Conservation (phyloP, 352 stramenopile genomes). For the Saprolegnia diclina region DNA sequence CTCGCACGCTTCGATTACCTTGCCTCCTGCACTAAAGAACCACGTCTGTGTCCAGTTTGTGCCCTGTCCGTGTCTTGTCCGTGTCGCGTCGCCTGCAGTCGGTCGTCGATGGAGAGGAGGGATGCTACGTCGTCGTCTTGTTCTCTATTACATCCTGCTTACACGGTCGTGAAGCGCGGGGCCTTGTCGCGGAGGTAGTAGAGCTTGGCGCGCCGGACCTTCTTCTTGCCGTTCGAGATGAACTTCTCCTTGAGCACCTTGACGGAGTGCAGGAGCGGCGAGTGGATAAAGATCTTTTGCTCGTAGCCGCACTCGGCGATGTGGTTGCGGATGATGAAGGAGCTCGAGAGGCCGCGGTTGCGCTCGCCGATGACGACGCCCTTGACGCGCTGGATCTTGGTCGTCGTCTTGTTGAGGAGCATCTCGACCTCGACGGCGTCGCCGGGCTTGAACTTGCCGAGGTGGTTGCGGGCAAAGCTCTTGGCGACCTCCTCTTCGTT, state of each 20-base stretch:
- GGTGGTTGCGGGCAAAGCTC: constrained; percentile 45
- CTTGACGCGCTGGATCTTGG: constrained; percentile 68
- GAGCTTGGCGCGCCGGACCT: constrained; percentile 81
- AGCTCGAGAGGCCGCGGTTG: constrained; percentile 76
- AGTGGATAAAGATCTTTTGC: constrained; percentile 86
- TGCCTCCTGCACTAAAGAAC: too few species aligned
- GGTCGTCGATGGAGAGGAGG: too few species aligned
- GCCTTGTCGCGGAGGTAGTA: constrained; percentile 87
- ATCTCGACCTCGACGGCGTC: constrained; percentile 69
- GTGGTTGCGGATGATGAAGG: constrained; percentile 83
- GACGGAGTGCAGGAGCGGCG: constrained; percentile 80
- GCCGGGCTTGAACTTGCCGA: constrained; percentile 66
- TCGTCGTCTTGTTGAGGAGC: constrained; percentile 62
- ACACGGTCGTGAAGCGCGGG: constrained; percentile 75
- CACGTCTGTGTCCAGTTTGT: background rate
- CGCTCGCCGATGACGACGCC: constrained; percentile 73
- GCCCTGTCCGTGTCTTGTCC: background rate
- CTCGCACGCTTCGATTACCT: too few species aligned
- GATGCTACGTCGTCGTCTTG: background rate
- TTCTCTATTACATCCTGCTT: constrained; percentile 27
- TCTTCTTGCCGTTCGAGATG: constrained; percentile 90
- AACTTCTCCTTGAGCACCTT: constrained; percentile 85
- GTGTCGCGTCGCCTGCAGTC: too few species aligned
- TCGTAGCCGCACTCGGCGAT: constrained; percentile 83
- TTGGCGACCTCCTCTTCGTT: constrained; percentile 65